Conservation (phyloP, 176 grass and related monocot species). For the Aegilops bicornis region DNA sequence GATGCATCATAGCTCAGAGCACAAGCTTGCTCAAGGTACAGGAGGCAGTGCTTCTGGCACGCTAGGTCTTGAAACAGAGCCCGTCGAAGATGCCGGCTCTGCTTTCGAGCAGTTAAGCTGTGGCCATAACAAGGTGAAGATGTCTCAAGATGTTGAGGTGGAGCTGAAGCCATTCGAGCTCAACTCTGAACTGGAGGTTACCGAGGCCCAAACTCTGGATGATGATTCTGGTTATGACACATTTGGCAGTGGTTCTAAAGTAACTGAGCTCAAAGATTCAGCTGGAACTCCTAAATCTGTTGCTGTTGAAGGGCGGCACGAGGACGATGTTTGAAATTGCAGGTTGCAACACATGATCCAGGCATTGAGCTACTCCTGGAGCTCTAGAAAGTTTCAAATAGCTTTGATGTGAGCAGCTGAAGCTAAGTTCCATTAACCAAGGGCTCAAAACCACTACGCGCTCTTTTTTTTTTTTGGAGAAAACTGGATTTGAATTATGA, state of each 20-base stretch:
- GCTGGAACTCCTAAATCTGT: not conserved
- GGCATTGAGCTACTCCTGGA: not conserved
- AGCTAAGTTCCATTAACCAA: not conserved
- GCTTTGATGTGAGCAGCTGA: not conserved
- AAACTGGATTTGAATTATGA: not conserved
- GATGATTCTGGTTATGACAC: not conserved
- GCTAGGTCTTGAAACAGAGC: conserved; percentile 22
- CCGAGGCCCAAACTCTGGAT: not conserved
- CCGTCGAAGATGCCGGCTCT: not conserved
- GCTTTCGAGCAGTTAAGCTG: not conserved
- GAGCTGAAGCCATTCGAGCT: not conserved
- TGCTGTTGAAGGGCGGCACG: not conserved
- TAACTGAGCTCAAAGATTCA: not conserved
- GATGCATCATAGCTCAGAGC: no score
- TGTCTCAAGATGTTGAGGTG: not conserved
- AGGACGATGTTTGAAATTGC: not conserved
- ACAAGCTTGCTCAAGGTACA: not conserved
- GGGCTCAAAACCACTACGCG: not conserved
- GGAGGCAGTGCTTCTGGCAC: not conserved
- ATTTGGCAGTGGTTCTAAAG: not conserved
- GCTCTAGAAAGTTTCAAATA: not conserved
- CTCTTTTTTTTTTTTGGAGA: not conserved
- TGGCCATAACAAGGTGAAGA: not conserved
- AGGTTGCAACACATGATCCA: not conserved
- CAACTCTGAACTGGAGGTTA: not conserved